Evolutionary conservation across 1,139 yeast genomes (phyloP).

Genomic region (Suhomyces guaymorum): DNA sequence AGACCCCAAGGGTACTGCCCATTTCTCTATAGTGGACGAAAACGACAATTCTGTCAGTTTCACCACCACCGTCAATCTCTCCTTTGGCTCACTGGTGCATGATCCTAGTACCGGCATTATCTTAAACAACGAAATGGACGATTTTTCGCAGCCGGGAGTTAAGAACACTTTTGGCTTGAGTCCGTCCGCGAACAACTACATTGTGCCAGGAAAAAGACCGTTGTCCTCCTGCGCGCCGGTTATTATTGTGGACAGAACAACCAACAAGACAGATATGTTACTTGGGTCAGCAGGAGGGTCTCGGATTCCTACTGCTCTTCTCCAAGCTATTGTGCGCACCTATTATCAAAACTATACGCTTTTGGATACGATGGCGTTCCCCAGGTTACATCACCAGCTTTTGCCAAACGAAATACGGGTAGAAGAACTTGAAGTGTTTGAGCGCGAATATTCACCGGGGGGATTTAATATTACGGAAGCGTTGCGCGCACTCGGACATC

Average conservation of each 20-base stretch:
- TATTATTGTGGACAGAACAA: conserved; percentile 53
- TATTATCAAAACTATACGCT: conserved; percentile 59
- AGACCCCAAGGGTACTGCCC: conserved; percentile 87
- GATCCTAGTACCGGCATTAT: conserved; percentile 82
- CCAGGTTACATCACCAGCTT: conserved; percentile 87
- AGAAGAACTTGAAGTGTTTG: conserved; percentile 48
- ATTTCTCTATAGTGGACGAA: conserved; percentile 73
- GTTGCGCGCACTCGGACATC: conserved; percentile 30
- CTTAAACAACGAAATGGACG: conserved; percentile 93
- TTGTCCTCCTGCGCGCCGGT: conserved; percentile 82
- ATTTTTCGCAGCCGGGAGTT: conserved; percentile 73
- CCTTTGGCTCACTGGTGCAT: conserved; percentile 80
- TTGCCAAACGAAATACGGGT: conserved; percentile 68
- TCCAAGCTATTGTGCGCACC: conserved; percentile 73
- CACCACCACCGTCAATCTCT: conserved; percentile 87
- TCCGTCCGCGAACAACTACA: conserved; percentile 79
- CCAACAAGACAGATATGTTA: conserved; percentile 57
- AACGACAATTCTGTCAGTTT: conserved; percentile 75
- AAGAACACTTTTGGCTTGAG: conserved; percentile 77
- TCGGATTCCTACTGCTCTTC: conserved; percentile 78
- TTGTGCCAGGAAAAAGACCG: conserved; percentile 78
- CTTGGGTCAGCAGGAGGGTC: conserved; percentile 97
- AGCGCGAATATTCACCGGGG: too few species aligned
- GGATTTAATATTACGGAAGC: conserved; percentile 13
- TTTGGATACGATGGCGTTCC: conserved; percentile 71